Evolutionary conservation across 2,329 filamentous ascomycete genomes (phyloP), one percentile per base, ranked within the genome.

Genomic region (Penicillium verrucosum): DNA sequence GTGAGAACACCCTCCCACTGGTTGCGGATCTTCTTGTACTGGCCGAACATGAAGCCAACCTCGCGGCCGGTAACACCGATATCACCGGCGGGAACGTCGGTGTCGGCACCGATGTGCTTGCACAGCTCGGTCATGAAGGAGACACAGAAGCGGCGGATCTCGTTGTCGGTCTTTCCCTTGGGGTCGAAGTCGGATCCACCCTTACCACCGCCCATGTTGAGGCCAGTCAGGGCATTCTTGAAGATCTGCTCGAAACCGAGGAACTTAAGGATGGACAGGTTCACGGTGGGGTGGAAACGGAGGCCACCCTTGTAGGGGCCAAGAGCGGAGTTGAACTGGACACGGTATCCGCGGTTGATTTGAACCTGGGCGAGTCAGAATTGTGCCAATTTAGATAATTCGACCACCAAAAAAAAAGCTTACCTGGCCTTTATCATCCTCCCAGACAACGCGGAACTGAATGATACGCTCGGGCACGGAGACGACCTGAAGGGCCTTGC

Each of bases 231-330:
- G 66, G 94, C 94, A 90, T 97, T 97, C 86, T 97, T 97, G 85
- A 97, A 97, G 80, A 93, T 95, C 82, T 97, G 94, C 86, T 99
- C 94, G 72, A 97, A 97, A 65, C 93, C 94, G 73, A 99, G 85
- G 81, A 97, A 97, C 83, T 99, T 99, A 70, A 99, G 85, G 71
- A 85, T 82, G 56, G 80, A 84, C 52, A 88, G 80, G 75, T 88
- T 82, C 54, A 80, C 78, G 34, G 70, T 67, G 61, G 93, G 94
- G 78, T 99, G 94, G 78, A 99, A 91, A 68, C 94, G 85, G 67
- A 97, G 87, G 75, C 94, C 94, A 65, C 94, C 94, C 85, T 97
- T 97, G 88, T 96, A 97, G 51, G 94, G 94, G 56, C 94, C 94
- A 23, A 97, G 87, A 44, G 93, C 92, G 46, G 90, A 95, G 87